Evolutionary conservation across 768 basidiomycete genomes (phyloP), one percentile per base, ranked within the genome.

Genomic region (Termitomyces sp.): DNA sequence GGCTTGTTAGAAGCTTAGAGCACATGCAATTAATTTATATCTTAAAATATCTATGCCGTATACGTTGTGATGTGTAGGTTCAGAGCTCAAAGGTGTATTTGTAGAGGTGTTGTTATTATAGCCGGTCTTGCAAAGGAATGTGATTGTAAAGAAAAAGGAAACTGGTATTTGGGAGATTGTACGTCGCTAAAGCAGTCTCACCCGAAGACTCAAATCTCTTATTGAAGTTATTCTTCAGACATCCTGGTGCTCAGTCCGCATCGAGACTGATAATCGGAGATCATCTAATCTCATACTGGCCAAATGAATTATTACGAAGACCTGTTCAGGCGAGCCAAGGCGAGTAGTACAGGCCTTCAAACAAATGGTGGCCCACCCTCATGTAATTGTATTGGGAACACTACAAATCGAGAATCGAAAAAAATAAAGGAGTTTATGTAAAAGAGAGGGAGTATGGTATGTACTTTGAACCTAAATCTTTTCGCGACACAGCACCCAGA

Each of bases 391-490:
- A 18, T 44, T 34, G 41, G 26, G 33, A 34, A 31, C 41, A 48
- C 56, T 61, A 62, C 61, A 62, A 62, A 62, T 52, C 61, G 55
- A 60, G 16, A 52, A 52, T 39, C 26, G 53, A 44, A 46, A 29
- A 51, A 49, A 36, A 45, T 41, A 41, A 37, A 29, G 42, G 37
- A 51, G 33, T 37, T 36, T 29, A 41, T 41, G 39, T 41, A 37
- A 57, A 54, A 56, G 45, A 61, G 48, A 54, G 29, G 54, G 22
- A 48, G 55, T 57, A 57, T 62, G 58, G 57, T 62, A 61, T 61
- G 57, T 58, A 61, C 33, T 61, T 51, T 39, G 48, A 57, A 33
- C 56, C 48, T 62, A 62, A 59, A 62, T 62, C 55, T 56, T 52
- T 62, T 54, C 45, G 26, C 47, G 37, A 58, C 44, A 44, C 48